phyloP scores from a whole-genome alignment of 2,329 filamentous ascomycete species.

The Colletotrichum melonis region DNA sequence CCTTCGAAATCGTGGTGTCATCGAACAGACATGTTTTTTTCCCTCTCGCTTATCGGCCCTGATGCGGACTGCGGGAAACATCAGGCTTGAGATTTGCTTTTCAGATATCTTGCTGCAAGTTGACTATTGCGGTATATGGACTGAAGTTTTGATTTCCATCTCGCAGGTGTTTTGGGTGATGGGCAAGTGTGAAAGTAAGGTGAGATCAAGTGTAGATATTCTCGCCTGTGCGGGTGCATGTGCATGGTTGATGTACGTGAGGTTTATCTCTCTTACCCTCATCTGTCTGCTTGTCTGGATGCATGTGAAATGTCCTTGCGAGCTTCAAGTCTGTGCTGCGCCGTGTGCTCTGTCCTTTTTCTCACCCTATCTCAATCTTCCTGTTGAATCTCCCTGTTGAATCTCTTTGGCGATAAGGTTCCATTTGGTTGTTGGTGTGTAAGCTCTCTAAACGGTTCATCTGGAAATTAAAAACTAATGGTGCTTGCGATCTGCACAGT shows the following conservation, averaged over 20 bases:
- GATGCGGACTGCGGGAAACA: background rate
- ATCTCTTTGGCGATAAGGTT: background rate
- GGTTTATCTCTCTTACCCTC: background rate
- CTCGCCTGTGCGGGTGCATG: background rate
- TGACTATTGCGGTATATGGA: background rate
- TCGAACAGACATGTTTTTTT: constrained; percentile 13
- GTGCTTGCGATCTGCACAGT: background rate
- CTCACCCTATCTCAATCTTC: too few relatives aligned
- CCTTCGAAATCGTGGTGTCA: constrained; percentile 7
- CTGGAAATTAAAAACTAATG: background rate
- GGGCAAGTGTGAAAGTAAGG: too few relatives aligned
- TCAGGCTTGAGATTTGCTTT: constrained; percentile 17
- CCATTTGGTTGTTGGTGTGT: background rate
- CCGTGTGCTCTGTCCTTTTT: background rate
- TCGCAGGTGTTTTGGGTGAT: background rate
- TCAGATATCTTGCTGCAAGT: background rate
- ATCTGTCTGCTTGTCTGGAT: too few relatives aligned
- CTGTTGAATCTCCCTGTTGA: too few relatives aligned
- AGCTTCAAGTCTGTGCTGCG: background rate
- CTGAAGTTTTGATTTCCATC: background rate
- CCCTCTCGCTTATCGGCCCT: constrained; percentile 9
- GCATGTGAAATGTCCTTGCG: background rate
- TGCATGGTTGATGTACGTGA: background rate
- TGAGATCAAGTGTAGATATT: background rate
- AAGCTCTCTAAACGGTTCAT: background rate